These are phyloP conservation scores for Lunularia cruciata DNA, from an alignment of 225 moss, liverwort and hornwort genomes.

Conservation along the genomic window DNA sequence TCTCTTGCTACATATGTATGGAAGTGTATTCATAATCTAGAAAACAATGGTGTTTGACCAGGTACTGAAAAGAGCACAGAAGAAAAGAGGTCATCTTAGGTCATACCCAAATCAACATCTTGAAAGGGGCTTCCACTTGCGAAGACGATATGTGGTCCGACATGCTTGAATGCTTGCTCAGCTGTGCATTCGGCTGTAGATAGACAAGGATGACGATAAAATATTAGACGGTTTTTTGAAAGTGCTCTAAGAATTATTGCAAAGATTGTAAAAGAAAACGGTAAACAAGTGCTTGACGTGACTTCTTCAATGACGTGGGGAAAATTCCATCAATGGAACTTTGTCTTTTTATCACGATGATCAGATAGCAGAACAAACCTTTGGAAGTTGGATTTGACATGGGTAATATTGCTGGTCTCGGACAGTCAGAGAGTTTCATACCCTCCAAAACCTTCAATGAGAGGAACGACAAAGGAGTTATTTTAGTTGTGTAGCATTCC, in stretches of 20 bases:
- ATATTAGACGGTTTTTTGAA: neutral
- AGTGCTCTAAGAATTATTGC: neutral
- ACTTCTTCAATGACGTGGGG: neutral
- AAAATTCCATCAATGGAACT: too few relatives aligned
- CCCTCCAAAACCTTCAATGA: slow-evolving; percentile 70
- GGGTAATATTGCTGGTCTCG: slow-evolving; percentile 85
- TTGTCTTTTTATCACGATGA: too few relatives aligned
- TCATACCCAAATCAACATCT: slow-evolving; percentile 82
- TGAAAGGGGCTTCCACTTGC: slow-evolving; percentile 97
- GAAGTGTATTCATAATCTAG: neutral
- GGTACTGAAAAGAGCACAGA: neutral
- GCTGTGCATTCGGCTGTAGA: slow-evolving; percentile 89
- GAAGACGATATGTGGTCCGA: slow-evolving; percentile 80
- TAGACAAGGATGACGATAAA: neutral
- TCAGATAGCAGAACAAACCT: slow-evolving; percentile 36
- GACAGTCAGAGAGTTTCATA: slow-evolving; percentile 79
- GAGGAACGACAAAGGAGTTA: too few relatives aligned
- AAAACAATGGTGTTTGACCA: neutral
- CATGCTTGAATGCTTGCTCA: slow-evolving; percentile 83
- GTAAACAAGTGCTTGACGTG: neutral
- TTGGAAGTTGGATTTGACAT: slow-evolving; percentile 91
- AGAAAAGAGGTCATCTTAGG: neutral
- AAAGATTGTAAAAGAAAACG: neutral
- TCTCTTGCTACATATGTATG: neutral
- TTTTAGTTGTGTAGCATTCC: too few relatives aligned